A percentile compares a stretch with the other conserved stretches of the same genome.
These are phyloP conservation scores for Fusarium torulosum DNA, from an alignment of 2,329 filamentous ascomycete genomes.

Conservation along the genomic window DNA sequence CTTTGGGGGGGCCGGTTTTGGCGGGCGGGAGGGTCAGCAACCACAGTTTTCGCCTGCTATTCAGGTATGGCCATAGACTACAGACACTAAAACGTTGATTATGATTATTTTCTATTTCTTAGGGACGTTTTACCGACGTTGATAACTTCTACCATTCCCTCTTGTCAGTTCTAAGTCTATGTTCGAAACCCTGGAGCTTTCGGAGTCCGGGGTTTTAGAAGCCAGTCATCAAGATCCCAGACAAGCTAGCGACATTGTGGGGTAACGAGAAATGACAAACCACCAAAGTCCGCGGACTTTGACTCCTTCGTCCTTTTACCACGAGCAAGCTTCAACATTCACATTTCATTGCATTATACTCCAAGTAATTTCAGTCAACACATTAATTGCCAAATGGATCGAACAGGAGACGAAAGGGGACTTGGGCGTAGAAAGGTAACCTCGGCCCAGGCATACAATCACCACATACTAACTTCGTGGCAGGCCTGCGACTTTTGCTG, in stretches of 20 bases:
- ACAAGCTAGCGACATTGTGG: background rate
- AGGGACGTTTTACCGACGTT: no score
- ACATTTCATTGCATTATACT: background rate
- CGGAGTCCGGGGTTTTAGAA: background rate
- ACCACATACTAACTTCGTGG: background rate
- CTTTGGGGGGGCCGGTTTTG: background rate
- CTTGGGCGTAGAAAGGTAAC: slow-evolving; percentile 17
- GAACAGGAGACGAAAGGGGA: background rate
- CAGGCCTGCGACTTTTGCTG: slow-evolving; percentile 21
- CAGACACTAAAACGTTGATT: no score
- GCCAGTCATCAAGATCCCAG: background rate
- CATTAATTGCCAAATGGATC: background rate
- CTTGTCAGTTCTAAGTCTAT: background rate
- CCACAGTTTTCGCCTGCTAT: background rate
- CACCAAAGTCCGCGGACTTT: background rate
- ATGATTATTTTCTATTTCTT: no score
- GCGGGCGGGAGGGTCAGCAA: background rate
- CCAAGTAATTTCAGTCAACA: background rate
- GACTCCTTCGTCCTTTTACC: background rate
- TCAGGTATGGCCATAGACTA: background rate
- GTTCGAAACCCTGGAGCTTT: background rate
- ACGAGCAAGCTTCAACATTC: background rate
- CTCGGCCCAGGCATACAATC: background rate
- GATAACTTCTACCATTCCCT: background rate
- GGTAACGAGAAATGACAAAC: background rate